Evolutionary conservation across 2,329 filamentous ascomycete genomes (phyloP).

Genomic region (Phaeophleospora eucalypticola): DNA sequence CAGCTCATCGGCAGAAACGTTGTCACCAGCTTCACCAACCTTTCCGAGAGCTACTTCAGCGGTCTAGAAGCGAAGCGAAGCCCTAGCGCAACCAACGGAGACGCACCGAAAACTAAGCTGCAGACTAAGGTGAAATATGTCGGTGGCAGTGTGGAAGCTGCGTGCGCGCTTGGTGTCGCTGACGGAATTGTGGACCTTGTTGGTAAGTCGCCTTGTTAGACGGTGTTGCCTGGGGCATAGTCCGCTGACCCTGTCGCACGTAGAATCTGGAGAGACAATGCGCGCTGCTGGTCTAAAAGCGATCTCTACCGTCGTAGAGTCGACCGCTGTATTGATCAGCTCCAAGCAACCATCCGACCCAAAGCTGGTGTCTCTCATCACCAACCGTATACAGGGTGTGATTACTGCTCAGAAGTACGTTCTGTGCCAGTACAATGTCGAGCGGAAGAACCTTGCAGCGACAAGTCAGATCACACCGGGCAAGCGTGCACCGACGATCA

Average conservation of each 20-base stretch:
- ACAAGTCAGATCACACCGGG: conserved; percentile 82
- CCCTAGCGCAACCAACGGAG: conserved; percentile 35
- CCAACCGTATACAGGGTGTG: conserved; percentile 82
- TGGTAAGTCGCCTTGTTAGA: too few species aligned
- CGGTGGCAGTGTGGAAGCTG: conserved; percentile 94
- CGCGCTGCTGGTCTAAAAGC: conserved; percentile 87
- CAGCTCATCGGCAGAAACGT: conserved; percentile 89
- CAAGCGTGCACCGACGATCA: conserved; percentile 88
- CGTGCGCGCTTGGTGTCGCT: conserved; percentile 89
- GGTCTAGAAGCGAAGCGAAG: conserved; percentile 58
- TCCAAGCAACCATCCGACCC: conserved; percentile 78
- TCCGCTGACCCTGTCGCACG: neutral
- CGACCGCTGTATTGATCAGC: conserved; percentile 85
- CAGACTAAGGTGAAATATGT: conserved; percentile 89
- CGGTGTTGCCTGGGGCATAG: too few species aligned
- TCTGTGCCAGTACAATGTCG: conserved; percentile 93
- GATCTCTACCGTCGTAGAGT: conserved; percentile 88
- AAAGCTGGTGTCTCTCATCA: conserved; percentile 74
- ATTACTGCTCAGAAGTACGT: conserved; percentile 94
- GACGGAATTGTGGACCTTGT: conserved; percentile 98
- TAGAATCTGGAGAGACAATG: conserved; percentile 98
- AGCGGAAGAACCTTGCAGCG: conserved; percentile 61
- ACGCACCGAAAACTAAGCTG: conserved; percentile 52
- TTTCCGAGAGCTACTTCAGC: conserved; percentile 80
- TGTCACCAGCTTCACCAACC: conserved; percentile 87